Conservation (phyloP, 1,139 yeast species). For the Candida tetrigidarum region DNA sequence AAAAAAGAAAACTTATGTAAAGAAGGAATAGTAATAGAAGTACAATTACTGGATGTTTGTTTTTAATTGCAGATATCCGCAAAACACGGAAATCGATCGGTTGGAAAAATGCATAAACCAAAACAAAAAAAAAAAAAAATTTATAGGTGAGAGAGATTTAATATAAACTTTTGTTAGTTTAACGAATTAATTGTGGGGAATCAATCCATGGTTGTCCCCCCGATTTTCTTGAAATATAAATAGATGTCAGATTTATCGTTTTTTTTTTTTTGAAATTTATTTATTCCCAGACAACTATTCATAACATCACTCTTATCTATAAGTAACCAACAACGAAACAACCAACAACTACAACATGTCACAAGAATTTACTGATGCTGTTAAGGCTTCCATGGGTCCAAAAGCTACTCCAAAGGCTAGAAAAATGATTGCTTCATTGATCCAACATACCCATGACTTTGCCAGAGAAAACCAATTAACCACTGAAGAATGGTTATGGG, state of each 20-base stretch:
- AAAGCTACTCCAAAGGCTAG: constrained; percentile 29
- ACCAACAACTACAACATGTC: constrained; percentile 19
- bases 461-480: constrained; percentile 22
- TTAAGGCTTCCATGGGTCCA: constrained; percentile 32
- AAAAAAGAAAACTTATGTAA: constrained; percentile 8
- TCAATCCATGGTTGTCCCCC: no score
- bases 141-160: not conserved
- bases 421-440: constrained; percentile 26
- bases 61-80: constrained; percentile 5
- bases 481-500: constrained; percentile 21
- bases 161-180: no score
- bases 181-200: no score
- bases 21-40: not conserved
- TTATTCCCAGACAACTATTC: no score
- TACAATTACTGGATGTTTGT: not conserved
- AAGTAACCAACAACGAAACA: not conserved
- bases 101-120: not conserved
- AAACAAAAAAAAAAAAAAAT: not conserved
- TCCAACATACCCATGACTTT: constrained; percentile 21
- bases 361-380: constrained; percentile 29
- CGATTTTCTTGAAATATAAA: no score
- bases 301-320: not conserved
- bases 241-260: no score
- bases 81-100: not conserved
- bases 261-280: no score